Evolutionary conservation across 495 filamentous ascomycete genomes (phyloP), one percentile per base, ranked within the genome.

Genomic region (Penicillium crystallinum): DNA sequence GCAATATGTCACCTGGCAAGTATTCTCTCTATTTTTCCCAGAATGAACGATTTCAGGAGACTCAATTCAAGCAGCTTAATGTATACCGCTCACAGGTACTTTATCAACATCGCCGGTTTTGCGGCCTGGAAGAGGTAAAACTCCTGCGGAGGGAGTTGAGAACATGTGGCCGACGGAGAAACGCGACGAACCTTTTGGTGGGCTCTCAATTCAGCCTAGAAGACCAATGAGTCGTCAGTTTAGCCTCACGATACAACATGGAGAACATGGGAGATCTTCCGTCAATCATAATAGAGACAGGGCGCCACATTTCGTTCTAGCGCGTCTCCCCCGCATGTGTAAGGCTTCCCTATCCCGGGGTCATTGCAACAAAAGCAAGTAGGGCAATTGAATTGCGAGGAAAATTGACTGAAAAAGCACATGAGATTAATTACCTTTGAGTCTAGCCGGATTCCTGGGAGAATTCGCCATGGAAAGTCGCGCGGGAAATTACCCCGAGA

Each of bases 261-360:
- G 38, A 51, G 22, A 27, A 42, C 0, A 9, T 22, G 15, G 30
- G 31, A 58, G 51, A 62, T 67, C 31, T 70, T 67, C 69, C 69
- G 47, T 70, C 69, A 72, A 72, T 72, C 67, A 70, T 41, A 47
- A 42, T 10, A 21, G 25, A 38, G 25, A 12, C 23, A 8, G 8
- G 12, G 34, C 46, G 23, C 37, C 33, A 27, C 31, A 29, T n/a
- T 23, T 41, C 2, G 35, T 7, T 22, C 14, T 3, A 43, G 30
- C 4, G 11, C 23, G 35, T 21, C n/a, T 18, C 15, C 49, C 55
- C 55, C 55, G 51, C 40, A 47, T 15, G 6, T 2, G 21, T 36
- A 22, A 36, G 35, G 27, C n/a, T 44, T n/a, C 23, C 4, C 31
- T 8, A 33, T 40, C 15, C 27, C 36, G 2, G 27, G 12, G 14